These are phyloP conservation scores for Pelagophyceae sp. DNA, from an alignment of 352 stramenopile genomes.

Conservation along the genomic window DNA sequence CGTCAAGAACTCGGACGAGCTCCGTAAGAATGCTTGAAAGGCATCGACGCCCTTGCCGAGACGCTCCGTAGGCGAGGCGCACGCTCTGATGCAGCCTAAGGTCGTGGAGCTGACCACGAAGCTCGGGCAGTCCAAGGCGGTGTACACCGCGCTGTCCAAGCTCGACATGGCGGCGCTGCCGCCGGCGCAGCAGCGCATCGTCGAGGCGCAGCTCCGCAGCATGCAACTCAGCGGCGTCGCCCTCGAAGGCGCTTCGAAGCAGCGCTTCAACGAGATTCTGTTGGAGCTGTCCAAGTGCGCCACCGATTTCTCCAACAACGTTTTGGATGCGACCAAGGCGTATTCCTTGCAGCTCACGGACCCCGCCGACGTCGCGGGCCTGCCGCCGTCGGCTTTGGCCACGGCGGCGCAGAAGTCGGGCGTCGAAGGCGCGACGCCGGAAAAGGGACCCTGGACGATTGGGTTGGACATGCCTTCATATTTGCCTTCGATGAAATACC, in stretches of 20 bases:
- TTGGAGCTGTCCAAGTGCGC: slow-evolving; percentile 77
- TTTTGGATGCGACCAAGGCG: slow-evolving; percentile 90
- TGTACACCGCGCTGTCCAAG: slow-evolving; percentile 76
- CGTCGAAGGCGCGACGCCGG: slow-evolving; percentile 46
- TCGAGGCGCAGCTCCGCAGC: slow-evolving; percentile 69
- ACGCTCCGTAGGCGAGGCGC: too few relatives aligned
- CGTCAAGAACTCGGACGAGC: slow-evolving; percentile 86
- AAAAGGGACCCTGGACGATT: slow-evolving; percentile 82
- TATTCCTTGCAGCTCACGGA: slow-evolving; percentile 77
- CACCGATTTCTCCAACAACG: slow-evolving; percentile 91
- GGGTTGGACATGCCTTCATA: slow-evolving; percentile 88
- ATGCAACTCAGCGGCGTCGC: slow-evolving; percentile 85
- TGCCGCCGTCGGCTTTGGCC: slow-evolving; percentile 76
- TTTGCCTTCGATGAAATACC: slow-evolving; percentile 87
- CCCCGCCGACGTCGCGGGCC: slow-evolving; percentile 66
- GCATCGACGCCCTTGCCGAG: too few relatives aligned
- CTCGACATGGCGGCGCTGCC: slow-evolving; percentile 52
- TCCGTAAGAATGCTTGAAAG: too few relatives aligned
- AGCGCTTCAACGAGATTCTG: slow-evolving; percentile 91
- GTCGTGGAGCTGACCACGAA: slow-evolving; percentile 83
- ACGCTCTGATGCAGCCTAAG: slow-evolving; percentile 78
- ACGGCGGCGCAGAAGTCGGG: slow-evolving; percentile 69
- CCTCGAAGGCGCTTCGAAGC: slow-evolving; percentile 72
- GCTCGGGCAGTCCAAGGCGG: slow-evolving; percentile 73
- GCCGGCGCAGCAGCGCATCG: slow-evolving; percentile 60